Conservation (phyloP, 371 early-diverging fungal species). For the Syncephalastrum contaminatum region DNA sequence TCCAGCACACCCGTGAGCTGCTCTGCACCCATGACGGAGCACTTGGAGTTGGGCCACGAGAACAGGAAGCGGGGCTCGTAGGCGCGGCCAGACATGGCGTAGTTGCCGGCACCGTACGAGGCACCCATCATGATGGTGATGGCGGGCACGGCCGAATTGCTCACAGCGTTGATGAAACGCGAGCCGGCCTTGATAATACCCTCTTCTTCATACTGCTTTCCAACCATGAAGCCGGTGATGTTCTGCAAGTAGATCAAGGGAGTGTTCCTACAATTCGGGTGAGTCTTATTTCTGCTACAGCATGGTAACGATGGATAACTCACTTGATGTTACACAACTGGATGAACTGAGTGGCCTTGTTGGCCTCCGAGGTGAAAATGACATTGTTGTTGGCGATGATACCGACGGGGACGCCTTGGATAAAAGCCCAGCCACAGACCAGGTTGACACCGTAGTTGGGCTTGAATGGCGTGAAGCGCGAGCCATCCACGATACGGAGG, state of each 20-base stretch:
- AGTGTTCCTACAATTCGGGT: constrained; percentile 39
- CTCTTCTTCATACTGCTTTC: constrained; percentile 71
- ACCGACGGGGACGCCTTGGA: constrained; percentile 71
- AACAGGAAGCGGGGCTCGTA: constrained; percentile 76
- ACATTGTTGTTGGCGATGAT: constrained; percentile 76
- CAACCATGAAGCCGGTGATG: constrained; percentile 66
- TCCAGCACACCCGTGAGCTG: constrained; percentile 74
- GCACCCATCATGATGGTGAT: constrained; percentile 79
- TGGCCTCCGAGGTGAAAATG: constrained; percentile 69
- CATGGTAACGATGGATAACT: neutral
- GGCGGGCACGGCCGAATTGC: constrained; percentile 71
- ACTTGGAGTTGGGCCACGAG: constrained; percentile 76
- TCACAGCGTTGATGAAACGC: constrained; percentile 76
- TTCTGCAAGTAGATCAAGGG: constrained; percentile 73
- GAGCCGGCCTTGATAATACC: constrained; percentile 80
- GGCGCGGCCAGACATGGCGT: constrained; percentile 77
- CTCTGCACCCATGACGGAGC: constrained; percentile 79
- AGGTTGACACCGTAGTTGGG: constrained; percentile 69
- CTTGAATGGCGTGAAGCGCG: constrained; percentile 64
- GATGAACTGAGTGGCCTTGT: constrained; percentile 80
- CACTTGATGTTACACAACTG: constrained; percentile 74
- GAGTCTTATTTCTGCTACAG: neutral
- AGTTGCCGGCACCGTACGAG: constrained; percentile 81
- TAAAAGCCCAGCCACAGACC: constrained; percentile 66
- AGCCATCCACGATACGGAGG: constrained; percentile 67